Evolutionary conservation across 306 rosid species (phyloP).

Genomic region (Luffa aegyptiaca): DNA sequence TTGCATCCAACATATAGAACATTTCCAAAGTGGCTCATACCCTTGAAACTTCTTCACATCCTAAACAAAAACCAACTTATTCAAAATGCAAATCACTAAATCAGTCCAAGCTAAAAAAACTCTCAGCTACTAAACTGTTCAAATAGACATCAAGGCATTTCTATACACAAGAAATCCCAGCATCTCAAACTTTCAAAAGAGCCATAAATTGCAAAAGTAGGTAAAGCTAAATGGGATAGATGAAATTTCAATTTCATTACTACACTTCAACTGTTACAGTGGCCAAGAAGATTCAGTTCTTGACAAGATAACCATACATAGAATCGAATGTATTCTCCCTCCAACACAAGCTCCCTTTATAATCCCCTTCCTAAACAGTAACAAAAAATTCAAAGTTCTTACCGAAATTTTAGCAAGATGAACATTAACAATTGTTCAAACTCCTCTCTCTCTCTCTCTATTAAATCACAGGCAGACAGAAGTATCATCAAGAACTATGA

Average conservation of each 20-base stretch:
- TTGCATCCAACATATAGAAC: not conserved
- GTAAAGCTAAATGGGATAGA: not conserved
- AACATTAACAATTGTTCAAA: not conserved
- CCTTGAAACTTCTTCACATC: not conserved
- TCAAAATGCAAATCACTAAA: not conserved
- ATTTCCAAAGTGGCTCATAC: not conserved
- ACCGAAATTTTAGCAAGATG: not conserved
- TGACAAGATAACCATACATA: not conserved
- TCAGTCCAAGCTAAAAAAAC: not conserved
- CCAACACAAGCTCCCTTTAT: not conserved
- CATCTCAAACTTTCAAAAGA: not conserved
- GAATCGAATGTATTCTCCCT: not conserved
- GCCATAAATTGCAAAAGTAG: not conserved
- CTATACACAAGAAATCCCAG: not conserved
- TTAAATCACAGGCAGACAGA: not conserved
- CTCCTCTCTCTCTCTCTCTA: not conserved
- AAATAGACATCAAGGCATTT: not conserved
- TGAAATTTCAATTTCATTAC: not conserved
- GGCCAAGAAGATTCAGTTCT: not conserved
- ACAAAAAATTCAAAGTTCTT: not conserved
- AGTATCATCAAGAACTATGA: not conserved
- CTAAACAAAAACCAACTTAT: not conserved
- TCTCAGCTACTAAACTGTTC: not conserved
- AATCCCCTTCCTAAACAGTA: not conserved
- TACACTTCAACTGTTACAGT: not conserved